A percentile compares a stretch with the other conserved stretches of the same genome.
These are phyloP conservation scores for Eurotiales sp. DNA, from an alignment of 2,329 filamentous ascomycete species.

Conservation along the genomic window DNA sequence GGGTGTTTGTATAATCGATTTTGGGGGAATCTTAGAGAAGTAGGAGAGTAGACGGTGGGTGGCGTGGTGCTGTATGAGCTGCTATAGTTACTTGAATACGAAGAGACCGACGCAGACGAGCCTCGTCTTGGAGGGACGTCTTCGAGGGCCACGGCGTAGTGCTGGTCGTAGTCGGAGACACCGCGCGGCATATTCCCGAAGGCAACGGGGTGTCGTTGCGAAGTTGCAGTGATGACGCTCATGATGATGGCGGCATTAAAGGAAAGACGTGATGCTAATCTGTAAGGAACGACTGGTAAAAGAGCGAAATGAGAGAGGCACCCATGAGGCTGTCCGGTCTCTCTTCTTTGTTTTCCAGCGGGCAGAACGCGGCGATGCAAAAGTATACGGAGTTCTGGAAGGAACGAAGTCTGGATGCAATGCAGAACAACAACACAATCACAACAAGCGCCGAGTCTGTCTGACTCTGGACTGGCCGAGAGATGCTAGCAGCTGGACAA, in stretches of 20 bases:
- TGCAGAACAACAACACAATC: no score
- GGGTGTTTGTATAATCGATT: slow-evolving; percentile 35
- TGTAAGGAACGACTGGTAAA: neutral
- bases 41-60: slow-evolving; percentile 37
- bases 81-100: slow-evolving; percentile 26
- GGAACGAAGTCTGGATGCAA: no score
- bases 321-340: no score
- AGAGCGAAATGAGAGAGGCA: neutral
- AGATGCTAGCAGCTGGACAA: no score
- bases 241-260: slow-evolving; percentile 23
- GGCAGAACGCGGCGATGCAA: no score
- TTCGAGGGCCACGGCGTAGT: slow-evolving; percentile 28
- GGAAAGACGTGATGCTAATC: neutral
- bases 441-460: no score
- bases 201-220: slow-evolving; percentile 31
- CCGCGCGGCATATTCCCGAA: slow-evolving; percentile 25
- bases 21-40: slow-evolving; percentile 21
- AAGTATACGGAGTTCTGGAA: no score
- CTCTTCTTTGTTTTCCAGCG: no score
- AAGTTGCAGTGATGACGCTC: slow-evolving; percentile 39
- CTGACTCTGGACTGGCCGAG: no score
- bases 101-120: slow-evolving; percentile 36
- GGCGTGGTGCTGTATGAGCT: slow-evolving; percentile 36
- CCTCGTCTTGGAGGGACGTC: slow-evolving; percentile 30
- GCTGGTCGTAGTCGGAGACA: slow-evolving; percentile 25